A percentile compares a stretch with the other conserved stretches of the same genome.
These are phyloP conservation scores for Medicago truncatula DNA, from an alignment of 306 rosid genomes.

Conservation along the genomic window DNA sequence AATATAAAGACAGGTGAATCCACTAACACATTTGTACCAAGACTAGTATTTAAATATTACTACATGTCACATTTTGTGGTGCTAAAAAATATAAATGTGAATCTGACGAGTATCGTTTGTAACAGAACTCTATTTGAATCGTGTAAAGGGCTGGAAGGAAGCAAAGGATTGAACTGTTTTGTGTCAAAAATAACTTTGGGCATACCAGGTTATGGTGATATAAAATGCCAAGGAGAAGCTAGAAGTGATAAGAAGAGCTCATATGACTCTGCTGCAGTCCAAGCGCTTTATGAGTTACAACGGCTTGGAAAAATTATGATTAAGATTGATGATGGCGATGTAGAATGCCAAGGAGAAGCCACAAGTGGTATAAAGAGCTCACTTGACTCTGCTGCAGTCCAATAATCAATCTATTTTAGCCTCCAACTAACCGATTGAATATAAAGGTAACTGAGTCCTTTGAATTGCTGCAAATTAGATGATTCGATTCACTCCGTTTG, in stretches of 20 bases:
- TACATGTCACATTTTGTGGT: neutral
- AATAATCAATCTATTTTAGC: constrained; percentile 24
- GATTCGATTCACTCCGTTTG: neutral
- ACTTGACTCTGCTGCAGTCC: neutral
- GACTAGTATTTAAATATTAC: neutral
- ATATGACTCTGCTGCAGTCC: constrained; percentile 72
- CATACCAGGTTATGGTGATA: constrained; percentile 66
- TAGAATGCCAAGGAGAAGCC: constrained; percentile 74
- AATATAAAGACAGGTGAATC: constrained; percentile 68
- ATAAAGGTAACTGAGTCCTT: neutral
- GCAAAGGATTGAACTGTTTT: constrained; percentile 62
- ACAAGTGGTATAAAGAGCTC: constrained; percentile 55
- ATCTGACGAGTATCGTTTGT: constrained; percentile 32
- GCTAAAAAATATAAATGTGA: neutral
- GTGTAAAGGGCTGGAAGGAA: constrained; percentile 57
- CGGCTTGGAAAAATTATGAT: constrained; percentile 61
- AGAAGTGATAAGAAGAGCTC: constrained; percentile 87
- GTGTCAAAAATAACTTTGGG: constrained; percentile 62
- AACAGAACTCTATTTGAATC: constrained; percentile 55
- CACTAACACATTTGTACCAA: neutral
- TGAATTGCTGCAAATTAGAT: neutral
- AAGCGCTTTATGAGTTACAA: constrained; percentile 70
- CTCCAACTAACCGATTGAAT: neutral
- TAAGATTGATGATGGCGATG: constrained; percentile 45
- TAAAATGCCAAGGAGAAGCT: constrained; percentile 75